Conservation (phyloP, 1,139 yeast species). For the Wickerhamiella pararugosa region DNA sequence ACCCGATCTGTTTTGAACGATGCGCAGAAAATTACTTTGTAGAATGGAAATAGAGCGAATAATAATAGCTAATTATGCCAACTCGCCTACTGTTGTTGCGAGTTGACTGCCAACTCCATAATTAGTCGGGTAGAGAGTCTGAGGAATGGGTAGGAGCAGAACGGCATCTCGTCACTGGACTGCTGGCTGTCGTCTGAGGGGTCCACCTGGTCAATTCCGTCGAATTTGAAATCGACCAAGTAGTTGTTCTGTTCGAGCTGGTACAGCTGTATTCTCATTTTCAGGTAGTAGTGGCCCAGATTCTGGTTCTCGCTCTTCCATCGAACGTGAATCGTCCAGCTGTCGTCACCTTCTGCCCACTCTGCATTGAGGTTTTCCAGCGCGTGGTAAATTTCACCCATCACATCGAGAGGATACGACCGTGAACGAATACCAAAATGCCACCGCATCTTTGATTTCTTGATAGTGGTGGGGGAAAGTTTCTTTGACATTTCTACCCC, state of each 20-base stretch:
- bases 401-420: constrained; percentile 91
- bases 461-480: constrained; percentile 59
- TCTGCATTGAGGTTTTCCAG: constrained; percentile 89
- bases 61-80: background rate
- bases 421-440: constrained; percentile 96
- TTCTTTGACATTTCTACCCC: constrained; percentile 29
- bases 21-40: background rate
- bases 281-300: constrained; percentile 49
- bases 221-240: constrained; percentile 91
- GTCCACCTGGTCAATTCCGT: constrained; percentile 66
- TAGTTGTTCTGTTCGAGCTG: constrained; percentile 93
- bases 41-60: background rate
- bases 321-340: constrained; percentile 94
- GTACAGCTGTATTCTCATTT: constrained; percentile 92
- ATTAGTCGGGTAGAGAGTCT: constrained; percentile 84
- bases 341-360: constrained; percentile 80
- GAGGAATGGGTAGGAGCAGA: constrained; percentile 87
- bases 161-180: constrained; percentile 36
- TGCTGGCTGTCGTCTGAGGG: constrained; percentile 10
- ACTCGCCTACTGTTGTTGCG: constrained; percentile 24
- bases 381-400: constrained; percentile 97
- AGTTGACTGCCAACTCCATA: constrained; percentile 92
- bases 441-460: constrained; percentile 92
- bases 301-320: constrained; percentile 43
- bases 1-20: background rate